Percentiles rank a stretch among this genome's conserved stretches.
Conservation (phyloP, 2,329 filamentous ascomycete genomes). For the Colletotrichum tamarilloi region DNA sequence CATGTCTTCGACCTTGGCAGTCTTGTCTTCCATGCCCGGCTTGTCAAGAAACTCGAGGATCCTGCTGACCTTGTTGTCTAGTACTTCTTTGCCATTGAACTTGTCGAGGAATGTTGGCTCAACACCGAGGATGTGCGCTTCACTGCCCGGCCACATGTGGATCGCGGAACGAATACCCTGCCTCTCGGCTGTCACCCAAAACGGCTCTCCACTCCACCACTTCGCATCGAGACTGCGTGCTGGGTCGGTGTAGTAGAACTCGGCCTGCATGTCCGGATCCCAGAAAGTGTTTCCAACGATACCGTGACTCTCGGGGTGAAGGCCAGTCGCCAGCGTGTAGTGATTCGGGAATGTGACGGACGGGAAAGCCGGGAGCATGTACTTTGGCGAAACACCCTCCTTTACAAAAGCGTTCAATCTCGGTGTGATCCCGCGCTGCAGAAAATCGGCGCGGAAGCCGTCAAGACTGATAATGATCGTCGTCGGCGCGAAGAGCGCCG, state of each 20-base stretch:
- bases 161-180: slow-evolving; percentile 83
- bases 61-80: slow-evolving; percentile 80
- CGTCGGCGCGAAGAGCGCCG: slow-evolving; percentile 87
- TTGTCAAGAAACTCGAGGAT: slow-evolving; percentile 87
- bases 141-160: slow-evolving; percentile 99
- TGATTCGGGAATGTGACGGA: slow-evolving; percentile 98
- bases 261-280: slow-evolving; percentile 80
- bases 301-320: slow-evolving; percentile 93
- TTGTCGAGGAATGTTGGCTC: slow-evolving; percentile 86
- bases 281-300: slow-evolving; percentile 96
- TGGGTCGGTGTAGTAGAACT: slow-evolving; percentile 90
- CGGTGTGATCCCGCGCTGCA: slow-evolving; percentile 85
- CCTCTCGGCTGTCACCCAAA: slow-evolving; percentile 93
- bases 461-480: slow-evolving; percentile 95
- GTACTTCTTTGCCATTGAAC: slow-evolving; percentile 81
- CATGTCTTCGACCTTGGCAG: slow-evolving; percentile 60
- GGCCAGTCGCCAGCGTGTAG: slow-evolving; percentile 90
- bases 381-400: slow-evolving; percentile 87
- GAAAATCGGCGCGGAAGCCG: slow-evolving; percentile 94
- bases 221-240: slow-evolving; percentile 80
- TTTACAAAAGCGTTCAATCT: slow-evolving; percentile 81
- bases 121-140: slow-evolving; percentile 81
- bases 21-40: slow-evolving; percentile 74
- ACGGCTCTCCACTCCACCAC: slow-evolving; percentile 95
- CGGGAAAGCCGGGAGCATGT: slow-evolving; percentile 95